These are phyloP conservation scores for Capsella bursapastoris DNA, from an alignment of 345 rosid genomes.

Conservation along the genomic window DNA sequence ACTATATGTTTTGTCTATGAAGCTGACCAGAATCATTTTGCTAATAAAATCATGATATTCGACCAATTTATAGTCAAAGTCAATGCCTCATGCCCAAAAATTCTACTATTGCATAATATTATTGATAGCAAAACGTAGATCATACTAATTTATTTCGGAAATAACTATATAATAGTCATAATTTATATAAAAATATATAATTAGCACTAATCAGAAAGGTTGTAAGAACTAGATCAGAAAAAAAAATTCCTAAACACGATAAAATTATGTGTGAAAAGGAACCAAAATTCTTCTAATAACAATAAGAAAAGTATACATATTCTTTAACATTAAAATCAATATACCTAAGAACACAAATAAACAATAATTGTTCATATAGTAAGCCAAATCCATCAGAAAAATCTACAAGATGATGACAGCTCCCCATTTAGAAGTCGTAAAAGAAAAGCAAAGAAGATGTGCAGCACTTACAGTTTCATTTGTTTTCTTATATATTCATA, in stretches of 20 bases:
- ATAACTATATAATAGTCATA: neutral
- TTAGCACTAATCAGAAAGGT: neutral
- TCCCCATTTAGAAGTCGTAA: constrained; percentile 60
- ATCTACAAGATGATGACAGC: constrained; percentile 48
- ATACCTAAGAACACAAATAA: constrained; percentile 3
- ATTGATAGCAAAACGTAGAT: neutral
- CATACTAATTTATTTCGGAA: neutral
- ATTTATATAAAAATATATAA: too few relatives aligned
- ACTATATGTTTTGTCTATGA: neutral
- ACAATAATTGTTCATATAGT: constrained; percentile 13
- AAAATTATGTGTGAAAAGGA: constrained; percentile 5
- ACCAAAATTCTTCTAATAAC: constrained; percentile 14
- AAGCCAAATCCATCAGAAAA: constrained; percentile 38
- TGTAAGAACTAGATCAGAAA: too few relatives aligned
- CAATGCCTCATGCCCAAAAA: neutral
- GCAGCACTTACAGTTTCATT: constrained; percentile 52
- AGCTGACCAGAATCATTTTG: constrained; percentile 2
- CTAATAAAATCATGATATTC: constrained; percentile 10
- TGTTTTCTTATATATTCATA: constrained; percentile 23
- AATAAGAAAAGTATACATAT: constrained; percentile 11
- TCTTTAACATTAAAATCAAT: constrained; percentile 3
- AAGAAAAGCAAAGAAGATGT: constrained; percentile 78
- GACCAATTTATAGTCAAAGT: neutral
- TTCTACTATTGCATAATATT: neutral
- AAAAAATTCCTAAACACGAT: neutral